Conservation (phyloP, 139 green algal species). For the Spirogloea muscicola region DNA sequence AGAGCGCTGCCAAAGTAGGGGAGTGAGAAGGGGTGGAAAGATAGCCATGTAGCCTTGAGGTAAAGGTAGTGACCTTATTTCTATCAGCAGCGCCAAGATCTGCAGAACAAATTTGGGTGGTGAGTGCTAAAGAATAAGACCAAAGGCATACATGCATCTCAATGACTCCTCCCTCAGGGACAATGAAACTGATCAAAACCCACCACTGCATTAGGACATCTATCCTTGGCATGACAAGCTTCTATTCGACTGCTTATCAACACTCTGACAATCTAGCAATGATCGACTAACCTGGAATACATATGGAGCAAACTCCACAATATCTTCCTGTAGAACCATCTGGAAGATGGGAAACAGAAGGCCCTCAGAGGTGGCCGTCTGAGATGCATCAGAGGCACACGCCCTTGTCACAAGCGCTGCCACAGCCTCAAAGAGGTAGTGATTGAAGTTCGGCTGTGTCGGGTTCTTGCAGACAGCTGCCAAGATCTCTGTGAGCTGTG, state of each 20-base stretch:
- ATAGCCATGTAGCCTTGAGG: constrained; percentile 74
- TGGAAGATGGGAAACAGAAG: constrained; percentile 93
- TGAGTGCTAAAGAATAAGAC: too few relatives aligned
- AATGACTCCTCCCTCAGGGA: too few relatives aligned
- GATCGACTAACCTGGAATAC: too few relatives aligned
- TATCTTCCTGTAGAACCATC: constrained; percentile 66
- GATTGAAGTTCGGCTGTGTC: constrained; percentile 89
- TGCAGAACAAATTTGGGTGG: too few relatives aligned
- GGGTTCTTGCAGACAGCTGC: constrained; percentile 89
- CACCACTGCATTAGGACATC: too few relatives aligned
- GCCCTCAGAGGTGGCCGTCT: constrained; percentile 68
- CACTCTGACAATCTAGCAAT: too few relatives aligned
- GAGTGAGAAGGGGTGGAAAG: constrained; percentile 80
- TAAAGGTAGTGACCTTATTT: constrained; percentile 62
- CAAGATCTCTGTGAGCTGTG: constrained; percentile 64
- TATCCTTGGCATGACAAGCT: too few relatives aligned
- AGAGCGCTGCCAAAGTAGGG: constrained; percentile 82
- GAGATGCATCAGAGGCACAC: constrained; percentile 30
- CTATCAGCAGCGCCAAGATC: constrained; percentile 74
- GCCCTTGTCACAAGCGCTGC: constrained; percentile 73
- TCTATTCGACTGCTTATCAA: too few relatives aligned
- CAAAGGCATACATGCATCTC: too few relatives aligned
- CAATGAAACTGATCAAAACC: too few relatives aligned
- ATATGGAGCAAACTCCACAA: constrained; percentile 68
- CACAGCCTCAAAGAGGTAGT: constrained; percentile 96